Base-by-base conservation (phyloP, 2,329 filamentous ascomycete species). In the Fusarium goolgardi region DNA sequence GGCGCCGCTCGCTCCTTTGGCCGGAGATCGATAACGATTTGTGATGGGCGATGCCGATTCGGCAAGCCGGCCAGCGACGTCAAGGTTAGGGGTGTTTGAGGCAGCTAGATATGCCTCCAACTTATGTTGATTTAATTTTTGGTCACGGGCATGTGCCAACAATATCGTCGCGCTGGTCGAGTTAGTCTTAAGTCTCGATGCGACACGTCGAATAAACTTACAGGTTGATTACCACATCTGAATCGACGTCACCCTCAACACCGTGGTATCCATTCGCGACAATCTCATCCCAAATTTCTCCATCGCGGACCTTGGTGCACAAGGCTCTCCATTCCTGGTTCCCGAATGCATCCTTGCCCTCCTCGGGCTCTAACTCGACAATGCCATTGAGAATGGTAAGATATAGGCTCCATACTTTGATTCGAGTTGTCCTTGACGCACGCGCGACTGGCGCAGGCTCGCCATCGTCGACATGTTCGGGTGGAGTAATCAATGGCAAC, bases 361-460 rank as follows among this genome's bases (percentile, higher is more conserved):
- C 94, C 71, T 97, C 93, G 3, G 92, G 85, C 57, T 94, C 93
- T 75, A 98, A 84, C 75, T 98, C 95, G 35, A 97, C 84, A 67
- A 97, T 91, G 39, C 93, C 91, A 81, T 97, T 97, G 66, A 98
- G 84, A 51, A 97, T 91, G 20, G 94, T 97, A 69, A 98, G 86
- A 78, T 98, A 99, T 74, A 99, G 85, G 78, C 94, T 97, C 96
- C 96, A 99, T 67, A 98, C 91, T 80, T 98, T 99, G 78, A 97
- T 91, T 69, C 94, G 86, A 59, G 93, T 96, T 32, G 90, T 91
- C 70, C 91, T 88, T 41, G 92, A 94, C 54, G 93, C 93, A 67
- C 86, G 88, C 55, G 92, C 90, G 54, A 97, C 89, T 6, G 94
- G 93, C 29, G 93, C 91, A 29, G 87, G 82, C 59, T 88, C 85